Conservation (phyloP, 768 basidiomycete genomes). For the Lactarius evosmus region DNA sequence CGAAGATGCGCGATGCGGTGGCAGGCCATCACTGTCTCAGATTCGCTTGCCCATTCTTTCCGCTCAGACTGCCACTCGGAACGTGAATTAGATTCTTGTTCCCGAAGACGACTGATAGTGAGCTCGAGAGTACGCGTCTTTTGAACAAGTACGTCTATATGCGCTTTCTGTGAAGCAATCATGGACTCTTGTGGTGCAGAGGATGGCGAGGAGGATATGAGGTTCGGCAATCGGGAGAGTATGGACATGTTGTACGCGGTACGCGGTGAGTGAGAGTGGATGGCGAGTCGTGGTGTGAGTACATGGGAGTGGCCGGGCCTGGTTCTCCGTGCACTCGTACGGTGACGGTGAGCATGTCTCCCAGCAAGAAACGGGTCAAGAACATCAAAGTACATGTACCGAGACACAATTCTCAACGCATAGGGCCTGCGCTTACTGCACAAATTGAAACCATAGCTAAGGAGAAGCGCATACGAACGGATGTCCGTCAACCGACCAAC, state of each 20-base stretch:
- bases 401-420: slow-evolving; percentile 69
- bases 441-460: slow-evolving; percentile 58
- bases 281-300: neutral
- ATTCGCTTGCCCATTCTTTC: slow-evolving; percentile 57
- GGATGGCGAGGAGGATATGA: slow-evolving; percentile 28
- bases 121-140: slow-evolving; percentile 63
- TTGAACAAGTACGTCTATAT: slow-evolving; percentile 73
- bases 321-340: neutral
- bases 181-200: slow-evolving; percentile 44
- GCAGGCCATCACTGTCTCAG: slow-evolving; percentile 57
- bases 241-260: slow-evolving; percentile 7
- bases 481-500: slow-evolving; percentile 59
- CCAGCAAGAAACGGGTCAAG: slow-evolving; percentile 49
- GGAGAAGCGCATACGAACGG: slow-evolving; percentile 46
- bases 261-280: neutral
- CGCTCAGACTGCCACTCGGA: slow-evolving; percentile 53
- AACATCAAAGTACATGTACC: slow-evolving; percentile 65
- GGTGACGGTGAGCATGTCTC: slow-evolving; percentile 46
- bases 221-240: slow-evolving; percentile 22
- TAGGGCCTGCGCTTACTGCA: slow-evolving; percentile 58
- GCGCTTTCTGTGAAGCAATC: slow-evolving; percentile 57
- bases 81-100: slow-evolving; percentile 43
- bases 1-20: slow-evolving; percentile 65
- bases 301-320: neutral
- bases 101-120: slow-evolving; percentile 50